Percentiles rank a stretch among this genome's conserved stretches.
Evolutionary conservation across 164 flowering plant genomes (phyloP).

Genomic region (Aristolochia contorta): DNA sequence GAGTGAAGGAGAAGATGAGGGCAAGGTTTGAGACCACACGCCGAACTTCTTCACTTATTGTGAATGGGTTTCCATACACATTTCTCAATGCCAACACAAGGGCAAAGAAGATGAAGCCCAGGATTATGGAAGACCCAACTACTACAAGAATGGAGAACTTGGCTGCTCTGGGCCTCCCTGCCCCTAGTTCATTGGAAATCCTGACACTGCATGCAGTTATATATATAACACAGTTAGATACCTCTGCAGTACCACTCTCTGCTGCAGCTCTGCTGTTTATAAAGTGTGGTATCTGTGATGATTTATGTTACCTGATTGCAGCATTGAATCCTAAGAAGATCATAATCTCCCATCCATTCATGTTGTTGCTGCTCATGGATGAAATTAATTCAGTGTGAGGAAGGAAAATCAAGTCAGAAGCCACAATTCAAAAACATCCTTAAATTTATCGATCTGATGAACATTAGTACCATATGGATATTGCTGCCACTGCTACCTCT

Average conservation of each 20-base stretch:
- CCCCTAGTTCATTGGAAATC: slow-evolving; percentile 33
- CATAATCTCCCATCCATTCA: slow-evolving; percentile 33
- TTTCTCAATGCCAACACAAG: slow-evolving; percentile 20
- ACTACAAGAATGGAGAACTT: slow-evolving; percentile 25
- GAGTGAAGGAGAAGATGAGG: slow-evolving; percentile 19
- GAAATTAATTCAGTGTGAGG: neutral
- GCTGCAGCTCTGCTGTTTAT: too few relatives aligned
- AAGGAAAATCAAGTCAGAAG: neutral
- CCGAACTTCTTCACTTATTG: slow-evolving; percentile 14
- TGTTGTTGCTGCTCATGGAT: slow-evolving; percentile 23
- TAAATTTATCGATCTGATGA: neutral
- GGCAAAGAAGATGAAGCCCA: slow-evolving; percentile 19
- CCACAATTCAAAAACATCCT: neutral
- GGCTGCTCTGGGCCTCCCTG: slow-evolving; percentile 33
- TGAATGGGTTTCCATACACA: slow-evolving; percentile 20
- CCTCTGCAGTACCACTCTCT: neutral
- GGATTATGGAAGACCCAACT: slow-evolving; percentile 13
- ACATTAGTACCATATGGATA: slow-evolving; percentile 36
- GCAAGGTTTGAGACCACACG: slow-evolving; percentile 20
- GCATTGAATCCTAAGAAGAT: slow-evolving; percentile 34
- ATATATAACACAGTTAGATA: neutral
- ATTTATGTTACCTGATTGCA: slow-evolving; percentile 25
- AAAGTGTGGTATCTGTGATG: neutral
- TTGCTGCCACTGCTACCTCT: slow-evolving; percentile 30
- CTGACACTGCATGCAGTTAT: slow-evolving; percentile 25